phyloP scores from a whole-genome alignment of 176 grass and related monocot genomes.

The Musa troglodytarum region DNA sequence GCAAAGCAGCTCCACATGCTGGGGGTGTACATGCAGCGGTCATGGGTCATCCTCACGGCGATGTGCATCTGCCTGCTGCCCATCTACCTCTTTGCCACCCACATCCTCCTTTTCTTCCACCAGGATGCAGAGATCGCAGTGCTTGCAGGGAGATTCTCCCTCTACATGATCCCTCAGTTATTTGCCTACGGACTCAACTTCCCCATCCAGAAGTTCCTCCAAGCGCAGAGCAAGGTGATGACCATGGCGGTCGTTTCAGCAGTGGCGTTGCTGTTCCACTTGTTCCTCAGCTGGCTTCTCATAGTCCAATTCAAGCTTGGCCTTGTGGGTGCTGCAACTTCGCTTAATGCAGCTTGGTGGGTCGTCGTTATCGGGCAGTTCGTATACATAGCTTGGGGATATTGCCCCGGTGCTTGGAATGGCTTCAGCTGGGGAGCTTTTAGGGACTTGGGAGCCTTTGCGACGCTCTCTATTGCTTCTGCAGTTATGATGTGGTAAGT shows the following conservation, averaged over 20 bases:
- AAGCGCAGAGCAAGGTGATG: conserved; percentile 47
- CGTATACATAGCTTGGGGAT: conserved; percentile 41
- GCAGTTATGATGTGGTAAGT: conserved; percentile 73
- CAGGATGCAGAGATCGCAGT: conserved; percentile 46
- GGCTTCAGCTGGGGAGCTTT: conserved; percentile 61
- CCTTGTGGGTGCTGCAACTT: conserved; percentile 46
- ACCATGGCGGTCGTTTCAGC: conserved; percentile 50
- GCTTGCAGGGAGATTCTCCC: conserved; percentile 28
- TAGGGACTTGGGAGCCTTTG: conserved; percentile 43
- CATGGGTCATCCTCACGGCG: conserved; percentile 40
- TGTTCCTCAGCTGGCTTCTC: conserved; percentile 54
- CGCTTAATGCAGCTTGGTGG: conserved; percentile 78
- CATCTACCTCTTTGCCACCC: conserved; percentile 45
- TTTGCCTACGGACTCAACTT: conserved; percentile 61
- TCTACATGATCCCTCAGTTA: conserved; percentile 68
- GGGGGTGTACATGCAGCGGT: conserved; percentile 56
- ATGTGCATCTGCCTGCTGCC: conserved; percentile 33
- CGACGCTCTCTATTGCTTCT: conserved; percentile 72
- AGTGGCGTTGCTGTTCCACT: conserved; percentile 35
- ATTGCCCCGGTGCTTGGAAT: conserved; percentile 72
- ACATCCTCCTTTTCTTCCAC: conserved; percentile 41
- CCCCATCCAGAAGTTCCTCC: conserved; percentile 72
- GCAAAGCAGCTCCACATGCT: conserved; percentile 39
- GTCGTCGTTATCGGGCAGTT: conserved; percentile 54
- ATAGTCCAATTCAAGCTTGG: conserved; percentile 42